A percentile compares a stretch with the other conserved stretches of the same genome.
These are phyloP conservation scores for Lodderomyces metapsilosis DNA, from an alignment of 1,139 yeast species.

Conservation along the genomic window DNA sequence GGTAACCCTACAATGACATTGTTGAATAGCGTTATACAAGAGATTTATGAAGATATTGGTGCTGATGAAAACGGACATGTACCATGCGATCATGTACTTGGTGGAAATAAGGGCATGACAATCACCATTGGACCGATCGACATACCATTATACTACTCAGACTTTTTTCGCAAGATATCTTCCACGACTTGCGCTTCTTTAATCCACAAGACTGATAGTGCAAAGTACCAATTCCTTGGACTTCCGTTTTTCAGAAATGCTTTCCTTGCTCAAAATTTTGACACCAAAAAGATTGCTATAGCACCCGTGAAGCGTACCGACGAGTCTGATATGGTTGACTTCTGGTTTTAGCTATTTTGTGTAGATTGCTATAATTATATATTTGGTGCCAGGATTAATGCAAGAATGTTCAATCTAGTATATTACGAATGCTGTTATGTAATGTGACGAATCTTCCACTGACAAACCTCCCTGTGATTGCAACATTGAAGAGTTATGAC, in stretches of 20 bases:
- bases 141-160: background rate
- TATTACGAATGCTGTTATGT: too few relatives aligned
- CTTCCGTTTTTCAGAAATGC: background rate
- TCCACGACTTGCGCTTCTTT: background rate
- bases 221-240: background rate
- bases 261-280: background rate
- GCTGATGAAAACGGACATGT: background rate
- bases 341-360: conserved; percentile 8
- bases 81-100: background rate
- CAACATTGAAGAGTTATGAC: conserved; percentile 25
- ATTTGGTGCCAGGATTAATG: too few relatives aligned
- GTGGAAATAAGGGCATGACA: background rate
- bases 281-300: background rate
- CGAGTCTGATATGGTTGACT: conserved; percentile 5
- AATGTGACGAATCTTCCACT: too few relatives aligned
- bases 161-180: background rate
- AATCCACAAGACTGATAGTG: background rate
- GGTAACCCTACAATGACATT: background rate
- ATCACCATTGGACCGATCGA: background rate
- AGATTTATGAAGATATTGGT: background rate
- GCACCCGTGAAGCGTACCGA: background rate
- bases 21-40: background rate
- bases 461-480: conserved; percentile 35
- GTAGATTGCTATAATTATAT: too few relatives aligned
- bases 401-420: too few relatives aligned